Evolutionary conservation across 768 basidiomycete species (phyloP).

Genomic region (Amanita rimosa): DNA sequence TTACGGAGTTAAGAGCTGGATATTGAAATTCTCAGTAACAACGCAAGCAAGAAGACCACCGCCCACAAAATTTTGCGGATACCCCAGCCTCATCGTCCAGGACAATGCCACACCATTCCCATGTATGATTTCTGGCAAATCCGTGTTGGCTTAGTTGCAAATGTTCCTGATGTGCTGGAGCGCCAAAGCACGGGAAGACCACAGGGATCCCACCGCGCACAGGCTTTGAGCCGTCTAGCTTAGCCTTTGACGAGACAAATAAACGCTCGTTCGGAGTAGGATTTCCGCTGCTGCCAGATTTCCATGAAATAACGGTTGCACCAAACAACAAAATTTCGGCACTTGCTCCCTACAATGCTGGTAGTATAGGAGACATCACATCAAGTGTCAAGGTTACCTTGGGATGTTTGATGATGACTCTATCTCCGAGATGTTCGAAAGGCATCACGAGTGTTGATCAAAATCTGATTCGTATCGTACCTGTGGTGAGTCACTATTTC

Average conservation of each 20-base stretch:
- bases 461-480: too few species aligned
- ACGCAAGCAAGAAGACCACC: neutral
- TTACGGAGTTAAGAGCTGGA: conserved; percentile 54
- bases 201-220: conserved; percentile 45
- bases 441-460: conserved; percentile 44
- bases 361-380: neutral
- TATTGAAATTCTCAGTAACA: neutral
- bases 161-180: conserved; percentile 69
- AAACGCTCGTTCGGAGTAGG: conserved; percentile 48
- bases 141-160: conserved; percentile 74
- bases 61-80: conserved; percentile 69
- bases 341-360: conserved; percentile 42
- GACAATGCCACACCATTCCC: conserved; percentile 56
- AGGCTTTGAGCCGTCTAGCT: conserved; percentile 72
- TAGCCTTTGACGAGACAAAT: conserved; percentile 74
- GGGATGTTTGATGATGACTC: conserved; percentile 47
- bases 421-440: conserved; percentile 30
- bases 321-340: conserved; percentile 67
- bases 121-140: conserved; percentile 71
- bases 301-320: conserved; percentile 86
- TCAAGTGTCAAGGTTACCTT: conserved; percentile 26
- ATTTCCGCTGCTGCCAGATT: conserved; percentile 27
- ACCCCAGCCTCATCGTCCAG: conserved; percentile 63
- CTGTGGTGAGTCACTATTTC: neutral
- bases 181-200: conserved; percentile 85